Base-by-base conservation (phyloP, 2,329 filamentous ascomycete genomes). In the Calonectria crousiana region DNA sequence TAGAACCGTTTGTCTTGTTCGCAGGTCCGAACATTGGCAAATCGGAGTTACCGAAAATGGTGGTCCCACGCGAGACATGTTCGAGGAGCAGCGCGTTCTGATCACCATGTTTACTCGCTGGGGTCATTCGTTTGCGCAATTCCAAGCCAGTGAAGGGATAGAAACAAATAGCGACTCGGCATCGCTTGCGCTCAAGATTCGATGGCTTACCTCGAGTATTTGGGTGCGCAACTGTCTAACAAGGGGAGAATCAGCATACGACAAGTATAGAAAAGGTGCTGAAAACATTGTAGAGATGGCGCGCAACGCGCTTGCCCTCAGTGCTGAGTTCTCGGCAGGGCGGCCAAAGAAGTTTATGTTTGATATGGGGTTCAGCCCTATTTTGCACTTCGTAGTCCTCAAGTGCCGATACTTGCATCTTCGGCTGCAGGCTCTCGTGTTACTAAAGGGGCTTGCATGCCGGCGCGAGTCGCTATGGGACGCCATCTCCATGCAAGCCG, bases 381-480 rank as follows among this genome's bases (percentile, higher is more conserved):
- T 85, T 16, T 80, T 88, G 20, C 84, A 83, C 60, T 86, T 84
- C 51, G 77, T 86, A 14, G 76, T 82, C 3, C 78, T 84, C 49
- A 87, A 85, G 72, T 88, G 86, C 52, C 84, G 86, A 0, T 80
- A 82, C n/a, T 77, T 87, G 9, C 51, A 69, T 1, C 82, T 84
- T 1, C 81, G 86, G 1, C 44, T 86, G 0, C 76, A 78, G 2
- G 86, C 84, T 0, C 74, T 87, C 0, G 74, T 76, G 0, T 72
- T 85, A n/a, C 77, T 87, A 73, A 78, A 76, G 18, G 77, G 64
- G 1, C 75, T 86, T 1, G 81, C 83, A 0, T 80, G 81, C 0
- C 67, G 76, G 1, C 78, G 82, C 23, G 86, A 88, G 69, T 83
- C 81, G 1, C 65, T 87, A 0, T 87, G 85, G 85, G 83, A 87